Base-by-base conservation (phyloP, 192 early-diverging fungal species). In the Linnemannia exigua region DNA sequence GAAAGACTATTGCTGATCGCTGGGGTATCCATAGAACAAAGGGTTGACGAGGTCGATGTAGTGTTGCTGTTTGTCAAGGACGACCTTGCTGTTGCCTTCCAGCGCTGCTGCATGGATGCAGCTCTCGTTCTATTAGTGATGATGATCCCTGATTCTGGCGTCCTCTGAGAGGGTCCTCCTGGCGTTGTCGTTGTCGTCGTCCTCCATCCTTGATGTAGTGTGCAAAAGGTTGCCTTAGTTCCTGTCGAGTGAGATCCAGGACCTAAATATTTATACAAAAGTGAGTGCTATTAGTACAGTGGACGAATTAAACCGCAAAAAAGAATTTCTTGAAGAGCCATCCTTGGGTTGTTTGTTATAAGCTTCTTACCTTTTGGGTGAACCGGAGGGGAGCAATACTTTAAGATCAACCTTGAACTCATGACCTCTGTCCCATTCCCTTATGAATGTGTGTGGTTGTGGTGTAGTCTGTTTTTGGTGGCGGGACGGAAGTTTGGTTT, bases 371-470 rank as follows among this genome's bases (percentile, higher is more conserved):
- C 73, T 76, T 35, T 69, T 51, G 77, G 67, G 11, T 71, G 74
- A 5, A 52, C 37, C 3, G 83, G 20, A n/a, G 73, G 61, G 6
- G 58, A 67, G 14, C 73, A 84, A 52, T 77, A 75, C 66, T 79
- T 79, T 19, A 74, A 38, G 70, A 85, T 75, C 68, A 79, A 20
- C 72, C 77, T 85, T 63, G 83, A 85, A 72, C 68, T 85, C 83
- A 85, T 85, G 73, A 85, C 77, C 77, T 67, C 54, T 61, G 77
- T 50, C 19, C 70, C 80, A 82, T 82, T 44, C 70, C 80, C 51
- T 70, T 72, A 8, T 31, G n/a, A n/a, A n/a, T n/a, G 8, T 31
- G 58, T 3, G 28, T 15, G 28, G 25, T n/a, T 31, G 58, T 31
- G 58, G 15, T 63, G 28, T 50, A 12, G 11, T 28, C 12, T n/a